A percentile compares a stretch with the other conserved stretches of the same genome.
These are phyloP conservation scores for Hortiboletus campestris DNA, from an alignment of 768 basidiomycete species.

Conservation along the genomic window DNA sequence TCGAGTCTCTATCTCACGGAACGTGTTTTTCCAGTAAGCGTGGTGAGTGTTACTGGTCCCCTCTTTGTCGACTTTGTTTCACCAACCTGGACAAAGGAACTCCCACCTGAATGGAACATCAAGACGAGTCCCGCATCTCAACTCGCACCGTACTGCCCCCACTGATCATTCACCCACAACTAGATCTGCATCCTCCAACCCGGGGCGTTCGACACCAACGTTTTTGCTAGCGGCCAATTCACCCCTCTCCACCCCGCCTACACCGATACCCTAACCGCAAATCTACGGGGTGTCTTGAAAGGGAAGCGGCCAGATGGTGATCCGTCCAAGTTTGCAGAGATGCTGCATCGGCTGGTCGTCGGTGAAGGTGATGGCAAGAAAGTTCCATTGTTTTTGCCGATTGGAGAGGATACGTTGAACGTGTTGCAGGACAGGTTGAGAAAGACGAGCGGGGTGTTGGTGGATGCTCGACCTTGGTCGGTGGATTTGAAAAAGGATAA, in stretches of 20 bases:
- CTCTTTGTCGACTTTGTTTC: background rate
- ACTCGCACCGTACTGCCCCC: background rate
- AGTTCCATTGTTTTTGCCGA: slow-evolving; percentile 6
- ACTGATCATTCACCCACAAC: no score
- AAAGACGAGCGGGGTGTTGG: background rate
- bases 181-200: slow-evolving; percentile 18
- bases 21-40: background rate
- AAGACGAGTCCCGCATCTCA: background rate
- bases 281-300: background rate
- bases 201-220: slow-evolving; percentile 18
- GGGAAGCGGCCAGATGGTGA: slow-evolving; percentile 6
- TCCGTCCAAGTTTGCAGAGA: slow-evolving; percentile 13
- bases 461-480: slow-evolving; percentile 3
- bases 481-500: no score
- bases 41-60: background rate
- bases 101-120: slow-evolving; percentile 16
- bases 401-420: slow-evolving; percentile 9
- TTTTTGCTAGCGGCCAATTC: background rate
- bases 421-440: background rate
- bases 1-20: no score
- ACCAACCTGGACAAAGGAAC: background rate
- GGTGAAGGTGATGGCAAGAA: background rate
- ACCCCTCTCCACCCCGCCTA: slow-evolving; percentile 9
- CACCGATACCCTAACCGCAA: background rate
- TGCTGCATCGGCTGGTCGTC: background rate